Evolutionary conservation across 495 filamentous ascomycete species (phyloP).

Genomic region (Aspergillus ostianus): DNA sequence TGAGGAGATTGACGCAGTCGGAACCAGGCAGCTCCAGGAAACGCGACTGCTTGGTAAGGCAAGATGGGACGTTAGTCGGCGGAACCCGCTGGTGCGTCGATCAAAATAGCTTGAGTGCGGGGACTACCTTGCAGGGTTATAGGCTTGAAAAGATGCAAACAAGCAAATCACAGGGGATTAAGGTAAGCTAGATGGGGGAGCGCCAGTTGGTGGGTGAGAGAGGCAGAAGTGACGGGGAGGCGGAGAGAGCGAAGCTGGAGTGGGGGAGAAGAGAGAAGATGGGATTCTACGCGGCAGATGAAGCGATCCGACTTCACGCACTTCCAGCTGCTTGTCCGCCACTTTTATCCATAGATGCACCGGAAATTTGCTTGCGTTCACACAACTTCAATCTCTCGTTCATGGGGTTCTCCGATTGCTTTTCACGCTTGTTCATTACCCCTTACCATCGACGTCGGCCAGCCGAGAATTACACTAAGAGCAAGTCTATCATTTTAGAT

Average conservation of each 20-base stretch:
- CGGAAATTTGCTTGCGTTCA: background rate
- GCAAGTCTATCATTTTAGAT: background rate
- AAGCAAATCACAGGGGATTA: background rate
- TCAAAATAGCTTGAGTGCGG: background rate
- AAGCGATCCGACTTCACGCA: conserved; percentile 6
- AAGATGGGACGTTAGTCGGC: conserved; percentile 2
- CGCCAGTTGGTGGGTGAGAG: background rate
- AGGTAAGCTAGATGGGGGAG: background rate
- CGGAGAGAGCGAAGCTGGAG: conserved; percentile 14
- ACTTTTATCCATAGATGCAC: background rate
- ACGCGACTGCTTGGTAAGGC: conserved; percentile 7
- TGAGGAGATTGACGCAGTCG: background rate
- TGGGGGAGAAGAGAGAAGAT: conserved; percentile 10
- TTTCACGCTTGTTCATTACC: background rate
- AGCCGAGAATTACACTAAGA: background rate
- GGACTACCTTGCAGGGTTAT: background rate
- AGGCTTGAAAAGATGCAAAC: background rate
- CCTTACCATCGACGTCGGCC: too few species aligned
- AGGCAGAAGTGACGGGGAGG: conserved; percentile 9
- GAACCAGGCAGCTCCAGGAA: background rate
- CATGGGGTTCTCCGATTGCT: background rate
- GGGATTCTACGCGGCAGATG: conserved; percentile 1
- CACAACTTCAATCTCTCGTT: background rate
- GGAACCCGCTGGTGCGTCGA: background rate
- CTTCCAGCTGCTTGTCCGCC: background rate